Evolutionary conservation across 1,284 basidiomycete genomes (phyloP), one percentile per base, ranked within the genome.

Genomic region (Ustilago bromivora): DNA sequence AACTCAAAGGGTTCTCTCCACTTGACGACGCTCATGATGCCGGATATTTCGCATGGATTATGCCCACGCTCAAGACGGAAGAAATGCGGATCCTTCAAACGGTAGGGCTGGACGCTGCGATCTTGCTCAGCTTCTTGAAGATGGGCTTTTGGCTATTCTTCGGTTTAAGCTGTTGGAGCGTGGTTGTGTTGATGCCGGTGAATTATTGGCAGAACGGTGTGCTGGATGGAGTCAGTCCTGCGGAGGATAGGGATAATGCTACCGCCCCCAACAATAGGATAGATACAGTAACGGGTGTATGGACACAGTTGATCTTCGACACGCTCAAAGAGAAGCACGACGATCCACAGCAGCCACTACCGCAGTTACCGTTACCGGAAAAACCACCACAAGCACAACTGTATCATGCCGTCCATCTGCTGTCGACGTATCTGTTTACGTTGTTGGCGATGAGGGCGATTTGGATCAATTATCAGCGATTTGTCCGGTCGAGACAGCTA

Each of bases 61-160:
- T 95, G 75, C 96, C 96, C 0, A 98, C 96, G 0, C 89, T 98
- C 63, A 89, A 90, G 65, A 94, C 93, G 0, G 94, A 94, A 51
- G 96, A 98, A 84, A 94, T 93, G 81, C 93, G 94, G 3, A 92
- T 98, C n/a, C 89, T 98, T 0, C 96, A 98, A 85, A 96, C 96
- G 47, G 96, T 98, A 12, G 96, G 96, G 0, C 88, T 99, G 56
- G 96, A 99, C 87, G 96, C 95, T 46, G 95, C 95, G 6, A 95
- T 98, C 80, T 89, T 98, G 4, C 90, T 99, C 41, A 94, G 92
- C 79, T 99, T 99, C 88, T 93, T 95, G 89, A 95, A 96, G 86
- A 98, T 93, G 90, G 91, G 92, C 0, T 98, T 98, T 86, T 91
- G 92, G 83, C 89, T 98, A 35, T 98, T 98, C 86, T 87, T 91